Base-by-base conservation (phyloP, 2,329 filamentous ascomycete genomes). In the Fusarium camptoceras region DNA sequence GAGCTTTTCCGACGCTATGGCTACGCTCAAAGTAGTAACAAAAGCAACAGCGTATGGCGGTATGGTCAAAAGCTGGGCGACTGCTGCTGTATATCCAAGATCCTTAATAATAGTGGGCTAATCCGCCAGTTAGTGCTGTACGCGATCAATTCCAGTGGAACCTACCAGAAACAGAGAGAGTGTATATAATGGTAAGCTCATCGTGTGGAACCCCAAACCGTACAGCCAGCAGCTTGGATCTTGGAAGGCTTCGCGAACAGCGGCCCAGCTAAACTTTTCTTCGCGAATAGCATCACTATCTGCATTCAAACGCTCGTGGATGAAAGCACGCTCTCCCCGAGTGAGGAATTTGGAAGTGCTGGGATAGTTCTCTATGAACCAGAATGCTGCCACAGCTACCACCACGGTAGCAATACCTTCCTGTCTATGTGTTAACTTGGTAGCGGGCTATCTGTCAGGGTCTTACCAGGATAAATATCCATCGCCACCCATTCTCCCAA, bases 191-290 rank as follows among this genome's bases (percentile, higher is more conserved):
- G 86, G 86, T 15, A 94, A 78, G 59, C 88, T 91, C 83, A 93
- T 89, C 8, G 90, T 92, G 76, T 94, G 91, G 72, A 92, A 93
- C 0, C 85, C 87, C 0, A 92, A 76, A 0, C 90, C 89, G 69
- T 94, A 94, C 0, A 94, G 83, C 89, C 89, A 93, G 73, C 89
- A 89, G 75, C 90, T 93, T 3, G 87, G 86, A 71, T 94, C 90
- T 16, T 83, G 87, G 42, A 93, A 77, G 0, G 92, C 91, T 20
- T 87, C 82, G 25, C 78, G 59, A 0, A 94, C 92, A 22, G 89
- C 89, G 0, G 71, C 77, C 92, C 92, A 94, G 6, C 81, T 86
- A 73, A 94, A 94, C 1, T 81, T 75, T 70, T 95, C 92, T 49
- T 90, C 82, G 8, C 89, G 86, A 0, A 88, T 92, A 0, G 91